Percentiles rank a stretch among this genome's conserved stretches.
Conservation (phyloP, 441 rosid genomes). For the Jatropha multifida region DNA sequence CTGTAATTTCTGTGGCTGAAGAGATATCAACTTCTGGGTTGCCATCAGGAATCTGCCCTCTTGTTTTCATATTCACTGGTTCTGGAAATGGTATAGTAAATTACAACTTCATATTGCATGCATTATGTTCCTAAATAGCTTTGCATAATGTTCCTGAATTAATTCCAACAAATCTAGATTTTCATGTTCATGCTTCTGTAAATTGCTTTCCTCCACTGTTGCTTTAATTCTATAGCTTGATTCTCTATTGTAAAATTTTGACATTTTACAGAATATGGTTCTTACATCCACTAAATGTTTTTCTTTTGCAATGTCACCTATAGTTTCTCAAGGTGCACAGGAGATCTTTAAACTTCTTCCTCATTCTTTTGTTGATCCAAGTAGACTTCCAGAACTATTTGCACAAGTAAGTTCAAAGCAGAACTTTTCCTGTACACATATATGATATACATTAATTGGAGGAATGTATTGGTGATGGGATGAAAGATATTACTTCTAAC, state of each 20-base stretch:
- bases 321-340: conserved; percentile 88
- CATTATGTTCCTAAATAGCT: background rate
- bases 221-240: background rate
- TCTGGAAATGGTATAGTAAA: conserved; percentile 70
- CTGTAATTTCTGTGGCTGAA: conserved; percentile 85
- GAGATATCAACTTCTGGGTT: conserved; percentile 78
- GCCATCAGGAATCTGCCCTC: conserved; percentile 83
- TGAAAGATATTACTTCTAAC: background rate
- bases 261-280: background rate
- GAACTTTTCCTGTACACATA: background rate
- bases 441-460: background rate
- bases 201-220: background rate
- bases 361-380: conserved; percentile 77
- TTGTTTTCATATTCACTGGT: conserved; percentile 86
- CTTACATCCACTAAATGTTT: background rate
- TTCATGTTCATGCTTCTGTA: background rate
- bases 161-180: background rate
- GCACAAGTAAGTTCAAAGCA: conserved; percentile 41
- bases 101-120: background rate
- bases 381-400: conserved; percentile 71
- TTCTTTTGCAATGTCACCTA: background rate
- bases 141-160: background rate
- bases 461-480: background rate
- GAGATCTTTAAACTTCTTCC: conserved; percentile 96
- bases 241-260: background rate